Evolutionary conservation across 208 protist genomes (phyloP), one percentile per base, ranked within the genome.

Genomic region (Strigomonas galati): DNA sequence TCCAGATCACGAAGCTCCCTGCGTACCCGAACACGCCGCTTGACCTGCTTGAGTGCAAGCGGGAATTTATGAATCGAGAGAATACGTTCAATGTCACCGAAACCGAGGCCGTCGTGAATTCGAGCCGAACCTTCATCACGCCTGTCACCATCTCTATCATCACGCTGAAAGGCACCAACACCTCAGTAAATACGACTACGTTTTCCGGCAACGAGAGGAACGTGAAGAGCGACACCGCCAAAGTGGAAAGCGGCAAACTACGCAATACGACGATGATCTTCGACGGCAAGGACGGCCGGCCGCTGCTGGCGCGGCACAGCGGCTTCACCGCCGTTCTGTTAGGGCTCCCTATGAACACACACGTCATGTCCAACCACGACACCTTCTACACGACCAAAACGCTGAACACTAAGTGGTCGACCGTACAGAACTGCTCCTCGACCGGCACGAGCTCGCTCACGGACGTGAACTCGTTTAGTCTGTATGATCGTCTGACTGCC

Each of bases 311-410:
- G 32, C 77, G 72, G 1, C 58, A 63, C 63, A 63, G 59, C 27
- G 72, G 62, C 44, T 74, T 69, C 60, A 79, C 77, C 0, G 66
- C 67, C 3, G 57, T 79, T 17, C 70, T 82, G 1, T 66, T 77
- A 37, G 57, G 54, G 5, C 17, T 71, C 19, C 59, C 67, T 23
- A 57, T 35, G 2, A 40, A 49, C 0, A 69, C 72, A 19, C 61
- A 37, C 2, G 69, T 79, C 56, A 82, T 82, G 77, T 49, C 44
- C 2, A 23, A 23, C 17, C 44, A 49, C 44, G 14, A 49, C 44
- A 23, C 2, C 7, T 49, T 23, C 44, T 49, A 49, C 44, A 49
- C 17, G 6, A 37, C 32, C 32, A 37, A 37, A 9, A 37, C 32
- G 32, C 32, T 37, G 6, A 37, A 37, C 32, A 9, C 9, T 2